Evolutionary conservation across 176 grass and related monocot species (phyloP), one percentile per base, ranked within the genome.

Genomic region (Aegilops sharonensis): DNA sequence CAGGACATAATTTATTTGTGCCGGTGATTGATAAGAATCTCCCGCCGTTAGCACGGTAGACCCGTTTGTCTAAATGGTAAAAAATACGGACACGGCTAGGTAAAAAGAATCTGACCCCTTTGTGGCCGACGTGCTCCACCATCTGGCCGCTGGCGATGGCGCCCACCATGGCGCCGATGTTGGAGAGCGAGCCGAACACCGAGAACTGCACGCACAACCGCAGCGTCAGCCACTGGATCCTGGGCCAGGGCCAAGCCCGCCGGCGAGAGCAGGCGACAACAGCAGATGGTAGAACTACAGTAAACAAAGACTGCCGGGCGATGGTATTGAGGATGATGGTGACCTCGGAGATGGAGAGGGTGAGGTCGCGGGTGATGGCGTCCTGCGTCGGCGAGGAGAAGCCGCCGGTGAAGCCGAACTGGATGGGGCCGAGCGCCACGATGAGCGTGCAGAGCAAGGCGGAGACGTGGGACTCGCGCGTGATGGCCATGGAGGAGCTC

Each of bases 91-190:
- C 11, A 47, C 6, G 43, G 11, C 0, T 9, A 47, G 10, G 21
- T 66, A 32, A 69, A 71, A 11, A 43, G 5, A 17, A 5, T 48
- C 85, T 86, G 25, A 94, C 96, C 88, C 96, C 97, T 90, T 98
- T 98, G 17, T 94, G 90, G 2, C 97, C 94, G 24, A 98, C 88
- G 86, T 95, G 86, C 87, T 98, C 94, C 0, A 94, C 89, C 43
- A 98, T 98, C 88, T 98, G 97, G 9, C 97, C 94, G 37, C 97
- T 98, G 11, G 97, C 90, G 36, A 98, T 95, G 9, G 93, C 94
- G 0, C 94, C 94, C 23, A 95, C 93, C 97, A 98, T 98, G 8
- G 94, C 97, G 66, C 94, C 97, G 13, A 95, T 92, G 65, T 98
- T 95, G 56, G 97, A 98, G 64, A 98, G 80, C 8, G 96, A 98